Conservation (phyloP, 139 green algal genomes). For the Zygnema circumcarinatum region DNA sequence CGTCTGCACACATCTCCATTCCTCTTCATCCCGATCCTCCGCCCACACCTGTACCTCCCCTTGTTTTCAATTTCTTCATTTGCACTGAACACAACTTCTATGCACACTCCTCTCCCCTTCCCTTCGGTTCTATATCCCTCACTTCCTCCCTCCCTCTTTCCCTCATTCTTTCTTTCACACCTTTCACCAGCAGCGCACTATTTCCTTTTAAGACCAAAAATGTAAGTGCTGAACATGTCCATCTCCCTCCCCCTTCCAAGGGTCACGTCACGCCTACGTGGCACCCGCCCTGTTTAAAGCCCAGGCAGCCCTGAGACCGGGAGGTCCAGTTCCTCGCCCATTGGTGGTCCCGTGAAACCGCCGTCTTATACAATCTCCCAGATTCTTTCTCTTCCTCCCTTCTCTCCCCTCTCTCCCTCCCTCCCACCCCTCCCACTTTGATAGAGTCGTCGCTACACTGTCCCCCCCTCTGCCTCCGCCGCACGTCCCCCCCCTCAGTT, state of each 20-base stretch:
- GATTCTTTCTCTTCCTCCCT: background rate
- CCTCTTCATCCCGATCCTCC: conserved; percentile 74
- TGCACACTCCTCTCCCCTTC: background rate
- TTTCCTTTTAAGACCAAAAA: too few relatives aligned
- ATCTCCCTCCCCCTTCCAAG: background rate
- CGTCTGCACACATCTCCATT: conserved; percentile 86
- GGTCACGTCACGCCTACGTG: background rate
- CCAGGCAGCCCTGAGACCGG: too few relatives aligned
- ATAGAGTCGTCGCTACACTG: background rate
- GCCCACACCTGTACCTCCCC: conserved; percentile 28
- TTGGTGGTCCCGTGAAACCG: background rate
- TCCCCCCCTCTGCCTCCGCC: too few relatives aligned
- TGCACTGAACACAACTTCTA: background rate
- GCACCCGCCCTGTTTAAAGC: too few relatives aligned
- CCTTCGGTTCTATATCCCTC: background rate
- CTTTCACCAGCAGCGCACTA: too few relatives aligned
- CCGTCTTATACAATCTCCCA: background rate
- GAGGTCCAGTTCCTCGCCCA: background rate
- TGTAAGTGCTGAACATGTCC: too few relatives aligned
- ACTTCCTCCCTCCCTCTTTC: background rate
- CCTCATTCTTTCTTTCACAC: background rate
- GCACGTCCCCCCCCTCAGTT: background rate
- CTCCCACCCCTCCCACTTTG: background rate
- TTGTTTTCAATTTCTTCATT: background rate
- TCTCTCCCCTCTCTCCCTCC: background rate